Evolutionary conservation across 2,329 filamentous ascomycete genomes (phyloP), one percentile per base, ranked within the genome.

Genomic region (Cadophora gregata): DNA sequence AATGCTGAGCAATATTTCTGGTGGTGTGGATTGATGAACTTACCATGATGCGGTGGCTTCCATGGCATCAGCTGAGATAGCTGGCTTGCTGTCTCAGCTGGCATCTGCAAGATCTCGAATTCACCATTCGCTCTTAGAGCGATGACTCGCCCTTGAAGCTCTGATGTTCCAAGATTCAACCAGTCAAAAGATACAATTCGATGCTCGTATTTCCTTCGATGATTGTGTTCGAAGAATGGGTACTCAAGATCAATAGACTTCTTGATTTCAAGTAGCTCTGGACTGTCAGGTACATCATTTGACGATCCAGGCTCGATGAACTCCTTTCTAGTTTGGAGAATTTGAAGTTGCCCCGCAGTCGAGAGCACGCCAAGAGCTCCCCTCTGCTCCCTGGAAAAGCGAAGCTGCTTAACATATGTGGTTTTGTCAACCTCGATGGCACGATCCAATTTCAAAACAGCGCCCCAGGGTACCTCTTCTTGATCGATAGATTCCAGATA

Each of bases 121-220:
- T 79, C 80, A 21, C 88, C 87, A 69, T 85, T 89, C 38, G 86
- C 86, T 29, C 87, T 82, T 29, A 90, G 76, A 1, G 87, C 86
- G 27, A 90, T 76, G 47, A 88, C 78, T n/a, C 88, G 82, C 33
- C 87, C 86, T 27, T 83, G 83, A 59, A 88, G 74, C 16, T 82
- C 81, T 3, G 85, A 80, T 3, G 85, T 86, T 12, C 83, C 81
- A 56, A 89, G 79, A 3, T 85, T 89, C 10, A 90, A 79, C 88
- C 88, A 90, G 74, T 90, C 88, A 75, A 90, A 90, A 0, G 88
- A 90, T 8, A 90, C 86, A 36, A 90, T 88, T 24, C 86, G 83
- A 64, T 89, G 85, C 55, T 78, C 74, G 36, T 70, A 69, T 56
- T 71, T 84, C 82, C 75, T 85, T 84, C 70, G 83, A 79, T 36